Base-by-base conservation (phyloP, 495 filamentous ascomycete species). In the Neurospora sp. region DNA sequence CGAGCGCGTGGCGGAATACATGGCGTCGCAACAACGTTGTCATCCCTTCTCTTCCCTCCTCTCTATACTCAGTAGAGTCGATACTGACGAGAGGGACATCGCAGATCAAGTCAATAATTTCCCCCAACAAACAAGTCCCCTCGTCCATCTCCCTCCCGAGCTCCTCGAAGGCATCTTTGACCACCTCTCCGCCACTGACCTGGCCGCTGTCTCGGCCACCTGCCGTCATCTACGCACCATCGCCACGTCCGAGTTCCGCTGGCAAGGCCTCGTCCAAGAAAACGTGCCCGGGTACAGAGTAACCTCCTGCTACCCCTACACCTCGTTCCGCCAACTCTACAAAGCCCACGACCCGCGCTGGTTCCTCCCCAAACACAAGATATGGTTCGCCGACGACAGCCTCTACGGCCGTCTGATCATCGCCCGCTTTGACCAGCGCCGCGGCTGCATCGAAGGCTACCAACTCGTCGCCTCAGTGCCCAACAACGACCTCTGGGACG, bases 371-470 rank as follows among this genome's bases (percentile, higher is more conserved):
- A 86, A 86, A 71, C 82, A 92, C 73, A 93, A 92, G 81, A 80
- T 98, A 48, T 98, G 95, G 95, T 94, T 96, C 76, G 87, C 88
- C 40, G 94, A 97, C 80, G 85, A 79, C 37, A 85, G 88, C n/a
- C 82, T 89, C 38, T 86, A 82, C 0, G 94, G 94, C 0, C 90
- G 89, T 70, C 77, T 97, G 41, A 85, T 96, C 27, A 78, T 97
- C 22, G 84, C 88, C 38, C 89, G 91, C 0, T 98, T 94, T 76
- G 89, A 96, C 78, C 83, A 89, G 22, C 83, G 87, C 20, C 82
- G 87, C 16, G 92, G 90, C 12, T 89, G 90, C 72, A 96, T 98
- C 71, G 92, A 94, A 78, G 92, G 88, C 39, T 93, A 94, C 80
- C 88, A 89, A n/a, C 81, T 97, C 0, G 82, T 94, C 9, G 93